A percentile compares a stretch with the other conserved stretches of the same genome.
Evolutionary conservation across 106 monocot species (phyloP).

Genomic region (Xerophyta viscosa): DNA sequence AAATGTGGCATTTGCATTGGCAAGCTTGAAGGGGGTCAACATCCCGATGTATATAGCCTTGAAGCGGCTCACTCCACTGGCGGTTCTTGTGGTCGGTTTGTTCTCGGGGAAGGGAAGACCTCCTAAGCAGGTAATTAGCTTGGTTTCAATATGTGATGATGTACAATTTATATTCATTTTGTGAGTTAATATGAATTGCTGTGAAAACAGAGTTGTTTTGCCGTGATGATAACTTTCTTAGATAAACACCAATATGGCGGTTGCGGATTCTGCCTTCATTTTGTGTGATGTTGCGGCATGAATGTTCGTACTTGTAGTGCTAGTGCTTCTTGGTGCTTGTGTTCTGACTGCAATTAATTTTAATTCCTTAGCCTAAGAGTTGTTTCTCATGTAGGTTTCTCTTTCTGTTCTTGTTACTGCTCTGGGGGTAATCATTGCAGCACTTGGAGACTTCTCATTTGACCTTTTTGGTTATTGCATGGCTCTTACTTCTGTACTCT

Average conservation of each 20-base stretch:
- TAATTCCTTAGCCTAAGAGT: no score
- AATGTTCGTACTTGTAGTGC: no score
- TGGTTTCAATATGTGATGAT: no score
- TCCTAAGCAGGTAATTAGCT: slow-evolving; percentile 63
- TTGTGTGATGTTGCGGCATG: no score
- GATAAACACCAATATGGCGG: no score
- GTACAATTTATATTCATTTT: no score
- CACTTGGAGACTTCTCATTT: slow-evolving; percentile 92
- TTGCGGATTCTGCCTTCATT: no score
- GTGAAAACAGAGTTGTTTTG: no score
- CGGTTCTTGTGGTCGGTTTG: slow-evolving; percentile 70
- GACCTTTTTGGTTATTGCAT: slow-evolving; percentile 88
- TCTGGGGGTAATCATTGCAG: slow-evolving; percentile 82
- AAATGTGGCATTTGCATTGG: slow-evolving; percentile 94
- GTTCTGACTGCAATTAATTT: no score
- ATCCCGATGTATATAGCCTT: slow-evolving; percentile 99
- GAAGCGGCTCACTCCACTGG: slow-evolving; percentile 94
- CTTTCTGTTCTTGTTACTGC: slow-evolving; percentile 79
- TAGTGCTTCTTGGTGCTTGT: no score
- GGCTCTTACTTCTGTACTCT: slow-evolving; percentile 87
- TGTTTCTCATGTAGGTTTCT: slow-evolving; percentile 45
- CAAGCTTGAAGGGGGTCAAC: slow-evolving; percentile 91
- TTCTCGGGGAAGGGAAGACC: slow-evolving; percentile 81
- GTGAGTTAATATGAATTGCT: no score
- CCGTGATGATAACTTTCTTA: no score